Percentiles rank a stretch among this genome's conserved stretches.
Evolutionary conservation across 2,329 filamentous ascomycete species (phyloP).

Genomic region (Penicillium sp.): DNA sequence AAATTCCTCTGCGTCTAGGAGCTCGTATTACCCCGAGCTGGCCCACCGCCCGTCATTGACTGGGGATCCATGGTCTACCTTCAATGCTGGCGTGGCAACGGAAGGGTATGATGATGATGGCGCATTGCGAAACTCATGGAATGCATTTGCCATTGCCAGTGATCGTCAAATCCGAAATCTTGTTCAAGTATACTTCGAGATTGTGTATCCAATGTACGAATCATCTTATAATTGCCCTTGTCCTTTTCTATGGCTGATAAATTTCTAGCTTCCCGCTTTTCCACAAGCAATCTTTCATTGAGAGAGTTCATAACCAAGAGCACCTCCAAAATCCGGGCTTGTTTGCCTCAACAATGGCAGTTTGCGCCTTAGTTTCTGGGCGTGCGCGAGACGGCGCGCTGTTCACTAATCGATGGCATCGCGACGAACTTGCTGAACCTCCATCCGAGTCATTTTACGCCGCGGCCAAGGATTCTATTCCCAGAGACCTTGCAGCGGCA

Average conservation of each 20-base stretch:
- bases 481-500: slow-evolving; percentile 35
- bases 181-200: slow-evolving; percentile 53
- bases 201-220: slow-evolving; percentile 52
- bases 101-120: slow-evolving; percentile 23
- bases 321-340: slow-evolving; percentile 45
- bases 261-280: slow-evolving; percentile 49
- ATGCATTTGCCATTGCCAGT: slow-evolving; percentile 42
- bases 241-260: not conserved
- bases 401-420: slow-evolving; percentile 36
- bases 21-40: slow-evolving; percentile 15
- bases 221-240: not conserved
- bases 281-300: slow-evolving; percentile 46
- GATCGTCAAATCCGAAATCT: slow-evolving; percentile 42
- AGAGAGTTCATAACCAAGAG: slow-evolving; percentile 43
- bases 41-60: slow-evolving; percentile 13
- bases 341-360: slow-evolving; percentile 53
- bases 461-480: slow-evolving; percentile 43
- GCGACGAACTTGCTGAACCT: slow-evolving; percentile 30
- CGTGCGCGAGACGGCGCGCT: slow-evolving; percentile 52
- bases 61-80: slow-evolving; percentile 21
- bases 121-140: slow-evolving; percentile 38
- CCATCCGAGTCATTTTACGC: slow-evolving; percentile 47
- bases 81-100: slow-evolving; percentile 16
- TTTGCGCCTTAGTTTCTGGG: slow-evolving; percentile 51
- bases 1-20: slow-evolving; percentile 18